Evolutionary conservation across 2,329 filamentous ascomycete genomes (phyloP), one percentile per base, ranked within the genome.

Genomic region (Aspergillus ustus): DNA sequence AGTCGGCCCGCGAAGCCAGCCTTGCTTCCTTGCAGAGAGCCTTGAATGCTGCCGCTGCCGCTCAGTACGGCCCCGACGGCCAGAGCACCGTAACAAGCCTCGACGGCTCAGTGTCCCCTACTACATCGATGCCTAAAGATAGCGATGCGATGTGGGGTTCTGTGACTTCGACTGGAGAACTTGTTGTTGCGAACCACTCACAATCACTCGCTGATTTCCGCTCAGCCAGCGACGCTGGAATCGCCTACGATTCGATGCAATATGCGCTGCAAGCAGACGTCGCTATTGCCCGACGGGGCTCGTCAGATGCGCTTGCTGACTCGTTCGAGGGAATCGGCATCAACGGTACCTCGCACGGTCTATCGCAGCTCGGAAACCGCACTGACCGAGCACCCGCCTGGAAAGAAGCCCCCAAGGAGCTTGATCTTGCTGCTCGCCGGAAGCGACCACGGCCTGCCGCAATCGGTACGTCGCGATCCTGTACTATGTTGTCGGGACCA

Each of bases 381-480:
- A 65, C 66, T 3, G 72, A 72, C 20, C 65, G 63, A 22, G 57
- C 67, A 22, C 70, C 55, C 4, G 20, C 70, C 15, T 77, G 75
- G 75, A 74, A 74, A 58, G 72, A 73, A 50, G 63, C 74, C 34
- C 74, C 77, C 46, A 79, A 78, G 59, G 75, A 80, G 63, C 70
- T 81, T 51, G 80, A 82, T 61, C 72, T 82, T 64, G 80, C 80
- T 34, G 78, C 79, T 7, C 74, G 80, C 51, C 74, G 80, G 59
- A 82, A 81, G 66, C 74, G 79, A 40, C 80, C 80, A 15, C 71
- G 80, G 53, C 80, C 80, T 37, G 78, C 80, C 57, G 78, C 79
- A 52, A 78, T 82, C 63, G 80, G 79, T 34, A 81, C 79, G 15
- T 72, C 77, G 6, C 69, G 72, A 19, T 72, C 78, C 20, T 73